phyloP scores from a whole-genome alignment of 129 eudicot genomes.

The Silybum marianum region DNA sequence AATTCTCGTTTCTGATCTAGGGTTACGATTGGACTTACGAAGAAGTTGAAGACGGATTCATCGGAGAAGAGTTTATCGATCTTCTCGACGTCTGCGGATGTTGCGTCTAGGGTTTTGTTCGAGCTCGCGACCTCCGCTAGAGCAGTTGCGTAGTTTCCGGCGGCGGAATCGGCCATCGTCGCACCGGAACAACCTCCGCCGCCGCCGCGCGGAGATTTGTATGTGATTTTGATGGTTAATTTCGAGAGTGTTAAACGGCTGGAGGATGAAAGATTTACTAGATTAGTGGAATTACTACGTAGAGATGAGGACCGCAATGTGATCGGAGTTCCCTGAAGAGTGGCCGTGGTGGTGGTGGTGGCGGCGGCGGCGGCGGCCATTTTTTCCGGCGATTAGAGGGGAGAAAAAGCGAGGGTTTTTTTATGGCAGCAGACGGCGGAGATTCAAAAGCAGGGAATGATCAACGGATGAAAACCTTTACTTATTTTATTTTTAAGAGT shows the following conservation, averaged over 20 bases:
- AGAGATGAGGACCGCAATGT: slow-evolving; percentile 40
- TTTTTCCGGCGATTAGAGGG: slow-evolving; percentile 22
- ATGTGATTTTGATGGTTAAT: slow-evolving; percentile 29
- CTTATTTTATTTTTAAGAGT: too few relatives aligned
- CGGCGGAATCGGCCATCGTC: slow-evolving; percentile 49
- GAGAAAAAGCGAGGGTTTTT: background rate
- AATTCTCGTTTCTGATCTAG: slow-evolving; percentile 43
- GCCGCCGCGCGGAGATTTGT: slow-evolving; percentile 32
- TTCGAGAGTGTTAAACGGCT: slow-evolving; percentile 40
- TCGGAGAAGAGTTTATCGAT: slow-evolving; percentile 61
- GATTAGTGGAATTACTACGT: slow-evolving; percentile 16
- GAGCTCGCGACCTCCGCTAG: slow-evolving; percentile 65
- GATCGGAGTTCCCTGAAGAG: slow-evolving; percentile 45
- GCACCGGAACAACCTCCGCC: slow-evolving; percentile 38
- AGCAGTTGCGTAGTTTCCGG: slow-evolving; percentile 72
- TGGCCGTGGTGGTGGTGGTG: background rate
- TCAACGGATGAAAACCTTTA: slow-evolving; percentile 28
- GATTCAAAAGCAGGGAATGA: slow-evolving; percentile 12
- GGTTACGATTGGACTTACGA: slow-evolving; percentile 52
- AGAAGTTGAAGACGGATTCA: slow-evolving; percentile 34
- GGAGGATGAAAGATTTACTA: slow-evolving; percentile 40
- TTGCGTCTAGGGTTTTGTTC: slow-evolving; percentile 58
- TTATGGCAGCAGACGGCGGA: slow-evolving; percentile 33
- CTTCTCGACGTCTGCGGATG: slow-evolving; percentile 59
- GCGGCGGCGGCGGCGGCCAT: slow-evolving; percentile 26